Evolutionary conservation across 495 filamentous ascomycete species (phyloP), one percentile per base, ranked within the genome.

Genomic region (Podospora pseudoanserina): DNA sequence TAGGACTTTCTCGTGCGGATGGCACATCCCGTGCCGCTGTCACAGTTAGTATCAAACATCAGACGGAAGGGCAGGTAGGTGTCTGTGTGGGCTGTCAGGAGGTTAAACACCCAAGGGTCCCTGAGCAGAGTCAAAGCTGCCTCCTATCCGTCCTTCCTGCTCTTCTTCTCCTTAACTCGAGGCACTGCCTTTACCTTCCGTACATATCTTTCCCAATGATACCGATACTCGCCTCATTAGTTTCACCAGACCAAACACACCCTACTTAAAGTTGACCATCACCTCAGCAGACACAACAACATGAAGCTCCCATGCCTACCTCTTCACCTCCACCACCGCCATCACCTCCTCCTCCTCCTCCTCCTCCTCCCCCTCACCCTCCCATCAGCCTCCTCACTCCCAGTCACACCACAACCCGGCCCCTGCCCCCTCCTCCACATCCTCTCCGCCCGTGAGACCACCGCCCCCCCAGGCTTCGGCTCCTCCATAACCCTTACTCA

Each of bases 391-490:
- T 6, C 34, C 5, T 0, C 34, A 2, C 34, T 6, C 5, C 34
- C 5, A 39, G 34, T 6, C 6, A 11, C 34, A 39, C 34, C 34
- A 5, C 2, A 39, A 11, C 55, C 5, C 5, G 55, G 5, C 5
- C 55, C 19, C 67, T 87, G 84, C 65, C 82, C 84, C 4, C 69
- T 75, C 20, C 76, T 88, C 44, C 87, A 88, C 66, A 79, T 87
- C 30, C 84, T 89, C 65, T 86, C 85, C 20, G 88, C 87, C 3
- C 83, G 88, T 57, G 88, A 89, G 75, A 89, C 87, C 5, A 86
- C 84, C 2, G 85, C 74, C 3, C 74, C 83, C 4, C 73, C 80
- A 7, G 86, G 87, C 13, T 87, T 84, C 70, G 87, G 87, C 5
- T 82, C 84, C 4, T 74, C 82, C 57, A 76, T 66, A 59, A 81